phyloP scores from a whole-genome alignment of 108 stramenopile genomes.

The Stephanodiscus triporus region DNA sequence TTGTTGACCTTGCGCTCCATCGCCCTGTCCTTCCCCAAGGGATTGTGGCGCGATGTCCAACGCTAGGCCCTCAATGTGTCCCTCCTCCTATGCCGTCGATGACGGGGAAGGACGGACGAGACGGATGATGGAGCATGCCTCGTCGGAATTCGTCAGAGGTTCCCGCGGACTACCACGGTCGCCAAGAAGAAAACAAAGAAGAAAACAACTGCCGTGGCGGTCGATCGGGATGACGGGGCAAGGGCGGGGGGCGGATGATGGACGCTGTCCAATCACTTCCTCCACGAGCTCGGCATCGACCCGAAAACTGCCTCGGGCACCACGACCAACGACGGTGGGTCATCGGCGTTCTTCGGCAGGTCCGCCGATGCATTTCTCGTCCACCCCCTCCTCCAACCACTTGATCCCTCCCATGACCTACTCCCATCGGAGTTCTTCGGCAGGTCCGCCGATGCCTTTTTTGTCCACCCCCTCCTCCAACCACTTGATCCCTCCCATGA shows the following conservation, averaged over 20 bases:
- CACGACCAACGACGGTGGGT: no score
- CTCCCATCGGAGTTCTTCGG: no score
- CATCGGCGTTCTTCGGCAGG: conserved; percentile 28
- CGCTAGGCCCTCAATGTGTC: conserved; percentile 20
- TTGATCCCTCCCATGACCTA: no score
- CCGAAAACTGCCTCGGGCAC: no score
- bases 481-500: no score
- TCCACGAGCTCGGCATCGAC: conserved; percentile 31
- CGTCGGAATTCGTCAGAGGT: conserved; percentile 56
- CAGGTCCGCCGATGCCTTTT: no score
- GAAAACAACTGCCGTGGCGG: neutral
- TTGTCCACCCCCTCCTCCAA: neutral
- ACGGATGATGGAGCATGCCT: conserved; percentile 41
- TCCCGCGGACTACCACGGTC: conserved; percentile 17
- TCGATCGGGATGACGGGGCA: neutral
- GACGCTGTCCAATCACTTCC: conserved; percentile 47
- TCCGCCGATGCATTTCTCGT: no score
- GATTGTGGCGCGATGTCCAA: conserved; percentile 15
- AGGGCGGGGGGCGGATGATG: conserved; percentile 5
- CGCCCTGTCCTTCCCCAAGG: no score
- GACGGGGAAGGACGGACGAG: conserved; percentile 6
- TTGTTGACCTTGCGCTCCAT: conserved; percentile 16
- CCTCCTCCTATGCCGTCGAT: neutral
- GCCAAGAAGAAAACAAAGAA: neutral
- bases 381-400: no score